Evolutionary conservation across 441 rosid genomes (phyloP).

Genomic region (Isatis lusitanica): DNA sequence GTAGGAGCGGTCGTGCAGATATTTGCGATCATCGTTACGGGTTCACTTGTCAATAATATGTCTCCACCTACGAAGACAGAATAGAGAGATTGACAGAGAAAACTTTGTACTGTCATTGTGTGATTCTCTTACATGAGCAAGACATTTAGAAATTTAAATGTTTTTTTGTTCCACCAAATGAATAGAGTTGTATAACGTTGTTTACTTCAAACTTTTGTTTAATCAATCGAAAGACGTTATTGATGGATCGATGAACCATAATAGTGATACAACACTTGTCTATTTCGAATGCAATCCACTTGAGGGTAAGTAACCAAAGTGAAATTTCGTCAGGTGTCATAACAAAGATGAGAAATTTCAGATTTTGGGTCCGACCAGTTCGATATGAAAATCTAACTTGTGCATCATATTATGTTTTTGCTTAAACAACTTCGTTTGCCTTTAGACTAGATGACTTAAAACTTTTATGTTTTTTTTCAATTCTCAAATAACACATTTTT

Average conservation of each 20-base stretch:
- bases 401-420: too few relatives aligned
- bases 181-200: background rate
- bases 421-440: too few relatives aligned
- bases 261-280: background rate
- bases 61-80: constrained; percentile 73
- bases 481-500: too few relatives aligned
- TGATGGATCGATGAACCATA: background rate
- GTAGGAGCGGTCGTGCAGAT: constrained; percentile 63
- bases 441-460: too few relatives aligned
- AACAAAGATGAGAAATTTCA: too few relatives aligned
- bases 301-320: too few relatives aligned
- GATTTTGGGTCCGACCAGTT: too few relatives aligned
- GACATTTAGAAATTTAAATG: constrained; percentile 20
- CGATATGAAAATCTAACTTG: too few relatives aligned
- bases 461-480: too few relatives aligned
- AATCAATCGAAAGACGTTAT: background rate
- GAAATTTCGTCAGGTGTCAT: too few relatives aligned
- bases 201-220: background rate
- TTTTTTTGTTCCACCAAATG: constrained; percentile 12
- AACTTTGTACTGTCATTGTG: background rate
- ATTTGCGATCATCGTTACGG: constrained; percentile 40
- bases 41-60: constrained; percentile 64
- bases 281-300: too few relatives aligned
- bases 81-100: constrained; percentile 25
- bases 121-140: constrained; percentile 6